These are phyloP conservation scores for Mortierella sp. DNA, from an alignment of 371 early-diverging fungal species.

Conservation along the genomic window DNA sequence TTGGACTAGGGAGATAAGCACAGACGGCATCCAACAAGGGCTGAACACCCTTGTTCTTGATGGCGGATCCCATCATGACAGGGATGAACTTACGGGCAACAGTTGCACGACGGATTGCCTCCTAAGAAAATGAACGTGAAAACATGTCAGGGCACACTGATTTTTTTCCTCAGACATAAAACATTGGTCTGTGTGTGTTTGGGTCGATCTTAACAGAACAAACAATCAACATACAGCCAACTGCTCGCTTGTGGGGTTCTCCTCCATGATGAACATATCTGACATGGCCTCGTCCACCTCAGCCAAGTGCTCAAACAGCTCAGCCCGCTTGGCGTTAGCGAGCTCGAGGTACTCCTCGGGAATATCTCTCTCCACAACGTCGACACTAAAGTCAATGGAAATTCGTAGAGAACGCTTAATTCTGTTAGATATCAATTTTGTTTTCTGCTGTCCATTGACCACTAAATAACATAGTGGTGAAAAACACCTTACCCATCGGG, in stretches of 20 bases:
- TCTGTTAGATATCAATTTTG: background rate
- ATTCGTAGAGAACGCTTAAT: background rate
- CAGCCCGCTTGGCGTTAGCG: conserved; percentile 79
- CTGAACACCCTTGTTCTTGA: conserved; percentile 89
- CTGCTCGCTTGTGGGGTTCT: conserved; percentile 77
- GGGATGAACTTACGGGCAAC: conserved; percentile 84
- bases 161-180: background rate
- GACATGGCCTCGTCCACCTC: conserved; percentile 91
- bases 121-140: conserved; percentile 20
- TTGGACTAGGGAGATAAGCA: conserved; percentile 82
- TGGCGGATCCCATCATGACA: conserved; percentile 90
- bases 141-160: background rate
- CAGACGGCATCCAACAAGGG: conserved; percentile 81
- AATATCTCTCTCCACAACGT: conserved; percentile 74
- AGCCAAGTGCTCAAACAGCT: conserved; percentile 86
- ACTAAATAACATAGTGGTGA: too few species aligned
- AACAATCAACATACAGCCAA: conserved; percentile 54
- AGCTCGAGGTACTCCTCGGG: conserved; percentile 83
- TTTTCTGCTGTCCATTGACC: background rate
- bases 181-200: too few species aligned
- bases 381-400: conserved; percentile 61
- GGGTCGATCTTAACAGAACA: too few species aligned
- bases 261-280: conserved; percentile 85
- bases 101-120: conserved; percentile 86
- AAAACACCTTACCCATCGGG: conserved; percentile 80